Conservation (phyloP, 768 basidiomycete genomes). For the Trametes meyenii region DNA sequence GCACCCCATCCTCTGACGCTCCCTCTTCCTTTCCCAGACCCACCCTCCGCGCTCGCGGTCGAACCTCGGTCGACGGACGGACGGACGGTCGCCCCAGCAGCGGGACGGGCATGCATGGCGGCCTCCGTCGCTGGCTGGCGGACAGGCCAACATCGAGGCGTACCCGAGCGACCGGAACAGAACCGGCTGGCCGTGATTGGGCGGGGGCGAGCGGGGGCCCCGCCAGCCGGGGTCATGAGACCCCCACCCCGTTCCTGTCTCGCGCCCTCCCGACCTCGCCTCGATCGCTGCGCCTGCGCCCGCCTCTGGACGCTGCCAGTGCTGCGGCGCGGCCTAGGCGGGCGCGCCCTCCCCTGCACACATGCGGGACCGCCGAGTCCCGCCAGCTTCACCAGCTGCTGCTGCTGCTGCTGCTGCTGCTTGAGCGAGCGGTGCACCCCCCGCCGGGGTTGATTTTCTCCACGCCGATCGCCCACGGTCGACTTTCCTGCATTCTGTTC, state of each 20-base stretch:
- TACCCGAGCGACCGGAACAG: constrained; percentile 4
- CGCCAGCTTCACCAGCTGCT: background rate
- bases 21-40: background rate
- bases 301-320: background rate
- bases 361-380: background rate
- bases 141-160: background rate
- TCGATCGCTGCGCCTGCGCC: constrained; percentile 8
- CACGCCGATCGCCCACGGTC: background rate
- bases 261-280: constrained; percentile 1
- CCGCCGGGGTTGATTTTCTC: constrained; percentile 5
- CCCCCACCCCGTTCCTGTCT: constrained; percentile 5
- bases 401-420: background rate
- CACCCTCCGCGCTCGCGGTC: background rate
- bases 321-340: background rate
- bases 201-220: background rate
- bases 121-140: background rate
- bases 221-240: background rate
- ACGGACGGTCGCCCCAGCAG: background rate
- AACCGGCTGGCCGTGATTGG: constrained; percentile 3
- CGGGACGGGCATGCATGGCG: background rate
- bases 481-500: background rate
- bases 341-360: background rate
- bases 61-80: background rate
- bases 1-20: too few relatives aligned
- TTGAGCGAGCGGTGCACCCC: constrained; percentile 5